Evolutionary conservation across 2,329 filamentous ascomycete genomes (phyloP).

Genomic region (Cadophora sp.): DNA sequence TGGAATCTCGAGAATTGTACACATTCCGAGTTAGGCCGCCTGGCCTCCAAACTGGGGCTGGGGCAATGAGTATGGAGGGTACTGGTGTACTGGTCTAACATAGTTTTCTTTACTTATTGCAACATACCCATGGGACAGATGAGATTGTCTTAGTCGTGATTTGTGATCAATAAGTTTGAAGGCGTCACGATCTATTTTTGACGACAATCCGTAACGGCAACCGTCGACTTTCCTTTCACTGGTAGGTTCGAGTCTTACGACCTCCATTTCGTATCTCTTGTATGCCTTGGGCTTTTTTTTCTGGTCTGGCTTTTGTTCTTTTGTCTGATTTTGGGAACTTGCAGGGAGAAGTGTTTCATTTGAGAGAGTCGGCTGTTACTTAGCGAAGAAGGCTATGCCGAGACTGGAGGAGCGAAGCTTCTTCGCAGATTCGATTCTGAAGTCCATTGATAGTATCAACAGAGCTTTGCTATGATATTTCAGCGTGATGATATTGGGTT

Average conservation of each 20-base stretch:
- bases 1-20: slow-evolving; percentile 19
- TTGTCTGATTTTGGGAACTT: not conserved
- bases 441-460: not conserved
- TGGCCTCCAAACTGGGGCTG: slow-evolving; percentile 59
- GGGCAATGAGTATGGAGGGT: slow-evolving; percentile 48
- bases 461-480: not conserved
- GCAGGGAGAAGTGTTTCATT: not conserved
- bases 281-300: not conserved
- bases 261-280: no score
- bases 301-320: not conserved
- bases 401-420: not conserved
- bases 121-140: slow-evolving; percentile 27
- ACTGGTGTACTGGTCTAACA: slow-evolving; percentile 29
- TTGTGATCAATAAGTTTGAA: not conserved
- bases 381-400: not conserved
- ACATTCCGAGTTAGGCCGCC: slow-evolving; percentile 64
- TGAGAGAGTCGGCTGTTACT: not conserved
- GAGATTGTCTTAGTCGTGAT: not conserved
- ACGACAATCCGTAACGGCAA: no score
- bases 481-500: not conserved
- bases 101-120: slow-evolving; percentile 30
- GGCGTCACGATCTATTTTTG: no score
- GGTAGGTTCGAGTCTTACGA: not conserved
- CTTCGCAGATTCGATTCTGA: not conserved
- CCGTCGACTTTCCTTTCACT: not conserved